phyloP scores from a whole-genome alignment of 257 asterid species.

The Cruciata laevipes region DNA sequence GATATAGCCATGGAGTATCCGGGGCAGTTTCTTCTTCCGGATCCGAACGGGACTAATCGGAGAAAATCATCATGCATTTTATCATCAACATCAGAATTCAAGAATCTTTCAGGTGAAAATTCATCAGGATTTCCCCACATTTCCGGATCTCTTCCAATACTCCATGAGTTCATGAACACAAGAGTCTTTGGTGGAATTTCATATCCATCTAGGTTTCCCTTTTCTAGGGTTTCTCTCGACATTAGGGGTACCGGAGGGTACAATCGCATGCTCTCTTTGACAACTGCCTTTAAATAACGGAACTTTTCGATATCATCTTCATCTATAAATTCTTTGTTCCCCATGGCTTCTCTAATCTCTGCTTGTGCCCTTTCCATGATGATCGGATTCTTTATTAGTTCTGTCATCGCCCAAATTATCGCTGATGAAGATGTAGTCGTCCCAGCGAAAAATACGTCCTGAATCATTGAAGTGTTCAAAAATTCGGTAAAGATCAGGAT shows the following conservation, averaged over 20 bases:
- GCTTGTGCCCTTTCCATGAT: not conserved
- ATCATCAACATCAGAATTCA: not conserved
- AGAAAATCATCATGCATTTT: not conserved
- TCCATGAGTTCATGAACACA: not conserved
- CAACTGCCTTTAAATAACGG: not conserved
- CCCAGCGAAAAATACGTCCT: not conserved
- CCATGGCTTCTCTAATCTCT: not conserved
- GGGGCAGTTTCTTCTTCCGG: not conserved
- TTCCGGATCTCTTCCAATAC: not conserved
- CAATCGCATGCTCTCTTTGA: not conserved
- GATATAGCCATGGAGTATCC: not conserved
- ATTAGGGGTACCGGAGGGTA: not conserved
- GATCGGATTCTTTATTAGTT: not conserved
- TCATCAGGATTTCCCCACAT: not conserved
- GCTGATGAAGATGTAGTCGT: not conserved
- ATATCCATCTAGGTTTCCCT: not conserved
- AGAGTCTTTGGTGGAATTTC: not conserved
- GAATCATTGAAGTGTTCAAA: too few relatives aligned
- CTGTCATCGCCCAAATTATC: not conserved
- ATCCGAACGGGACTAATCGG: not conserved
- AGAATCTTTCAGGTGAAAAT: not conserved
- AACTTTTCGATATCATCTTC: not conserved
- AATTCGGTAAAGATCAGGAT: too few relatives aligned
- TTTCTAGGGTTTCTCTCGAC: not conserved
- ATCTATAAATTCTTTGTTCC: not conserved